These are phyloP conservation scores for Sphagnurus paluster DNA, from an alignment of 1,284 basidiomycete genomes.

Conservation along the genomic window DNA sequence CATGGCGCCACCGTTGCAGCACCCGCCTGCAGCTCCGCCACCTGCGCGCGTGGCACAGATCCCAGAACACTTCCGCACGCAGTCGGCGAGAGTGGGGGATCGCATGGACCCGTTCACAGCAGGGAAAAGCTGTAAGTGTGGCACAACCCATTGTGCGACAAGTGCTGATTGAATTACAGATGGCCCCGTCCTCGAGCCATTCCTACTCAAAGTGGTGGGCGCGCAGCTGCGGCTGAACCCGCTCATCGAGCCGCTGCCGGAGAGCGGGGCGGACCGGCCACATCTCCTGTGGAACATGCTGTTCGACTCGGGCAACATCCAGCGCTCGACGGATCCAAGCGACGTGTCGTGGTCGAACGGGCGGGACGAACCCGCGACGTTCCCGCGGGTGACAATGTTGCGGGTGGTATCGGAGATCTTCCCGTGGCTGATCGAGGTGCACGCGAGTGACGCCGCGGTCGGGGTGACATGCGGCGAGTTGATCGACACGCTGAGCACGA, in stretches of 20 bases:
- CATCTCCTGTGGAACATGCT: slow-evolving; percentile 77
- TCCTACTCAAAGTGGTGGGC: slow-evolving; percentile 49
- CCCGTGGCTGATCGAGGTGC: slow-evolving; percentile 60
- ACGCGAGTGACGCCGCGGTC: slow-evolving; percentile 45
- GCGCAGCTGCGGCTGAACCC: slow-evolving; percentile 59
- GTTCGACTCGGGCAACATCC: slow-evolving; percentile 58
- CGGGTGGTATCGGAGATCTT: slow-evolving; percentile 51
- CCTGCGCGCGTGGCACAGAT: slow-evolving; percentile 3
- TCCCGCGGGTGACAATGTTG: slow-evolving; percentile 59
- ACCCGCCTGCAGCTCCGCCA: background rate
- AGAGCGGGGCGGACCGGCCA: slow-evolving; percentile 42
- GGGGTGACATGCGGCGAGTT: slow-evolving; percentile 77
- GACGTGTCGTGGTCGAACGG: slow-evolving; percentile 69
- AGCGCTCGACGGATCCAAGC: slow-evolving; percentile 56
- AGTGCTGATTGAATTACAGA: slow-evolving; percentile 39
- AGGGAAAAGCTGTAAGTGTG: slow-evolving; percentile 41
- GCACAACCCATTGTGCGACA: background rate
- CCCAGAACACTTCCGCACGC: slow-evolving; percentile 4
- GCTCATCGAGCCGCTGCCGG: slow-evolving; percentile 50
- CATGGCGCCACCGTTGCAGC: slow-evolving; percentile 1
- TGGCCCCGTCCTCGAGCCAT: slow-evolving; percentile 69
- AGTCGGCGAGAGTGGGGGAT: slow-evolving; percentile 30
- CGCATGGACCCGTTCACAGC: slow-evolving; percentile 35
- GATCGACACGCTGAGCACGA: slow-evolving; percentile 53
- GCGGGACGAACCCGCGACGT: slow-evolving; percentile 70